A percentile compares a stretch with the other conserved stretches of the same genome.
phyloP scores from a whole-genome alignment of 2,329 filamentous ascomycete genomes.

The Xylariaceae sp. region DNA sequence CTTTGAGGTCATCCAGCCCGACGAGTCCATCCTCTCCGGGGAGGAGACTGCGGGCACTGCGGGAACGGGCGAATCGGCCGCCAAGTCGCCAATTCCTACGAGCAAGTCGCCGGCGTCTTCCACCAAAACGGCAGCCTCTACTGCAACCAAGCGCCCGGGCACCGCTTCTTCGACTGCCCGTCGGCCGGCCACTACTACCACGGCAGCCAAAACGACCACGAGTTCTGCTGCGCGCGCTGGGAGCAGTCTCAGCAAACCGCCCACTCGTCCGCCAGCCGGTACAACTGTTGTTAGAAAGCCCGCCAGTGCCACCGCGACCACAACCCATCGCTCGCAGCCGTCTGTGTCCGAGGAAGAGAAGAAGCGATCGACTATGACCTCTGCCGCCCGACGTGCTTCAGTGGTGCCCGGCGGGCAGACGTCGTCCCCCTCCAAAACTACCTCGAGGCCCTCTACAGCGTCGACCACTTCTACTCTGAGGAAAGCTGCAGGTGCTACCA shows the following conservation, averaged over 20 bases:
- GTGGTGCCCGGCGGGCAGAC: conserved; percentile 37
- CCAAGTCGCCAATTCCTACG: conserved; percentile 26
- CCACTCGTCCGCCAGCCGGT: conserved; percentile 41
- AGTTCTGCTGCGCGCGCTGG: conserved; percentile 32
- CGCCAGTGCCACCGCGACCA: conserved; percentile 33
- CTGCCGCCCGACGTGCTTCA: conserved; percentile 40
- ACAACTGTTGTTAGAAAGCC: conserved; percentile 32
- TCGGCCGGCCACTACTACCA: conserved; percentile 31
- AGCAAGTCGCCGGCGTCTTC: conserved; percentile 30
- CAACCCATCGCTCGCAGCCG: conserved; percentile 42
- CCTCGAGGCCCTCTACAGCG: conserved; percentile 32
- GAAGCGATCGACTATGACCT: conserved; percentile 38
- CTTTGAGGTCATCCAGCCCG: conserved; percentile 40
- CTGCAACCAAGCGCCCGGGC: conserved; percentile 34
- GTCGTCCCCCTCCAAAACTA: conserved; percentile 27
- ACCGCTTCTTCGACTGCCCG: conserved; percentile 30
- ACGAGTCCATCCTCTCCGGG: conserved; percentile 35
- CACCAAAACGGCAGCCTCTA: conserved; percentile 30
- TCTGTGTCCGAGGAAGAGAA: conserved; percentile 47
- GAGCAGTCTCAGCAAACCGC: conserved; percentile 42
- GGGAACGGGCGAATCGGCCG: conserved; percentile 18
- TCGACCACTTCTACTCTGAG: conserved; percentile 30
- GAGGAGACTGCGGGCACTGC: conserved; percentile 31
- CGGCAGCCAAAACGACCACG: conserved; percentile 23
- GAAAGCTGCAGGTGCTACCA: conserved; percentile 25